Evolutionary conservation across 2,329 filamentous ascomycete species (phyloP).

Genomic region (Colletotrichum trifolii): DNA sequence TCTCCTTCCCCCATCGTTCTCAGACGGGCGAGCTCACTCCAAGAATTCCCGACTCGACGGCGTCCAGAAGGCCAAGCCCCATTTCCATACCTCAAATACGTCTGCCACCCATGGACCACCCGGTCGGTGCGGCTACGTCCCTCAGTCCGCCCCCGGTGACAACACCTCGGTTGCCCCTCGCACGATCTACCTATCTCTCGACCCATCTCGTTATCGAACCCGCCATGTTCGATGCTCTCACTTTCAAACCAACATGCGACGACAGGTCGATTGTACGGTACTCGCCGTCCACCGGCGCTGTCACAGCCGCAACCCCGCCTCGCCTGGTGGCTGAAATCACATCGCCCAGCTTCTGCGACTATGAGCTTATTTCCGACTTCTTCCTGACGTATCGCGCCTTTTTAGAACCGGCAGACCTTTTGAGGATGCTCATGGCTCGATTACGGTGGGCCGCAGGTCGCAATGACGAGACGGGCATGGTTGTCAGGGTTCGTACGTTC

Average conservation of each 20-base stretch:
- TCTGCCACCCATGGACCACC: slow-evolving; percentile 36
- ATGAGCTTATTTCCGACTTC: slow-evolving; percentile 96
- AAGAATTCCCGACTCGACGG: slow-evolving; percentile 42
- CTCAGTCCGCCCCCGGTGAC: slow-evolving; percentile 40
- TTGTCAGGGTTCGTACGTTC: slow-evolving; percentile 95
- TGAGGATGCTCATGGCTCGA: slow-evolving; percentile 86
- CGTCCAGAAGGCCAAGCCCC: slow-evolving; percentile 50
- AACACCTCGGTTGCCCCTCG: slow-evolving; percentile 52
- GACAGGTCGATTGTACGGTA: slow-evolving; percentile 86
- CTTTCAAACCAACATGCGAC: slow-evolving; percentile 82
- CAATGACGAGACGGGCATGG: slow-evolving; percentile 85
- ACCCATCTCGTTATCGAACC: slow-evolving; percentile 70
- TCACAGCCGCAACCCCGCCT: slow-evolving; percentile 89
- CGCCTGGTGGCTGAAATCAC: slow-evolving; percentile 96
- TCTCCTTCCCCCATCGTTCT: slow-evolving; percentile 58
- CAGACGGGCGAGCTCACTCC: slow-evolving; percentile 47
- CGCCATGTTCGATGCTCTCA: slow-evolving; percentile 84
- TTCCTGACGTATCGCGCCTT: slow-evolving; percentile 96
- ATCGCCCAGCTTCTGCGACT: slow-evolving; percentile 94
- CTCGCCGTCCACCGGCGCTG: slow-evolving; percentile 74
- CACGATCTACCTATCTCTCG: slow-evolving; percentile 60
- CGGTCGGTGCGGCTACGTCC: slow-evolving; percentile 33
- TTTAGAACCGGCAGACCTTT: slow-evolving; percentile 78
- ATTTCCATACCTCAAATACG: slow-evolving; percentile 51
- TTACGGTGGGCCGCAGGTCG: slow-evolving; percentile 87